Evolutionary conservation across 306 rosid genomes (phyloP), one percentile per base, ranked within the genome.

Genomic region (Corylus heterophylla): DNA sequence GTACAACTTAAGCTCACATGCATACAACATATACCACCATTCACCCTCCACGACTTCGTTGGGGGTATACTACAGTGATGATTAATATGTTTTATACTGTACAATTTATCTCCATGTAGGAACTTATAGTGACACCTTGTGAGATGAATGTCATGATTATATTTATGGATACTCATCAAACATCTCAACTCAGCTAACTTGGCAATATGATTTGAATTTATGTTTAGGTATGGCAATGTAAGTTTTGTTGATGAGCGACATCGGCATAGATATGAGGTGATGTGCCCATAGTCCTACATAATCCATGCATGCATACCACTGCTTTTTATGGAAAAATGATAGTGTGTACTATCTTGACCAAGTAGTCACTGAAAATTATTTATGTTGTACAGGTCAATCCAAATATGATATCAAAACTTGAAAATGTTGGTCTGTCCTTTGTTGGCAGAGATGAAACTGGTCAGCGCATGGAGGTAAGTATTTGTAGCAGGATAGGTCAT

Each of bases 231-330:
- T 61, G 97, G 92, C 42, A 81, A 85, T 81, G 91, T 74, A 73
- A 74, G 42, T 47, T 93, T 59, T 78, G 56, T 89, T 79, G 96
- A 90, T 87, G 97, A 93, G 85, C 96, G 97, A 8, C 97, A 93
- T 76, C 90, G 97, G 13, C 97, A 93, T 73, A 89, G 97, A 90
- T 93, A 89, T 2, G 97, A 93, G 96, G 97, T 90, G 79, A 18
- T 78, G 62, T 59, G 76, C 66, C 81, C 27, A 42, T n/a, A 17
- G 13, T 39, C 17, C 8, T 18, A 42, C 51, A 9, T 49, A 13
- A n/a, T 83, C 71, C 66, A 51, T 62, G 47, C 42, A 44, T 22
- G 75, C 49, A 31, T 76, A 55, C 22, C 17, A 10, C 55, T 51
- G 75, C 62, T n/a, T 56, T 71, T 56, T 12, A 20, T 59, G 12